These are phyloP conservation scores for Neonectria hederae DNA, from an alignment of 2,329 filamentous ascomycete genomes.

Conservation along the genomic window DNA sequence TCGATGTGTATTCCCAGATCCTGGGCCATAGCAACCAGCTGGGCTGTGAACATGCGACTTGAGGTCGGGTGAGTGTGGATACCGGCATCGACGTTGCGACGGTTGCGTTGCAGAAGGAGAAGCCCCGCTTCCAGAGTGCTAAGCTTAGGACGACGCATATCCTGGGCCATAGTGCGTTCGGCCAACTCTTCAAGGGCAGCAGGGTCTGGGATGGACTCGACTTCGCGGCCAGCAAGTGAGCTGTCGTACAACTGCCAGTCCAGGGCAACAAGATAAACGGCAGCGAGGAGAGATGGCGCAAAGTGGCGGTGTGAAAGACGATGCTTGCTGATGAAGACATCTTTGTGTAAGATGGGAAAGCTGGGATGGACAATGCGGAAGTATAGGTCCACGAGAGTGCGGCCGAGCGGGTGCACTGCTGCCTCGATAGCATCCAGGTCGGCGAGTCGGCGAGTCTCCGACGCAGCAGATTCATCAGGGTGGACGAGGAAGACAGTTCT, in stretches of 20 bases:
- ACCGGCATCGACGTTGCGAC: constrained; percentile 48
- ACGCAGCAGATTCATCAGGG: constrained; percentile 48
- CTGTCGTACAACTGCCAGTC: constrained; percentile 70
- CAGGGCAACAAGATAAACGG: constrained; percentile 70
- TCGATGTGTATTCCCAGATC: constrained; percentile 69
- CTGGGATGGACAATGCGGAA: constrained; percentile 69
- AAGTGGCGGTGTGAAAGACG: constrained; percentile 65
- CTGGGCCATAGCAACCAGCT: constrained; percentile 66
- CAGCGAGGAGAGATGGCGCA: constrained; percentile 66
- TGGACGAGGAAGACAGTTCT: constrained; percentile 50
- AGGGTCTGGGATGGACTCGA: constrained; percentile 43
- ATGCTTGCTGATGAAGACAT: constrained; percentile 70
- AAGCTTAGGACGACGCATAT: constrained; percentile 62
- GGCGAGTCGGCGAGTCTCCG: constrained; percentile 52
- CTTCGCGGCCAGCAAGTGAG: constrained; percentile 52
- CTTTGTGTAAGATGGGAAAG: constrained; percentile 68
- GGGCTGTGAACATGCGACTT: constrained; percentile 60
- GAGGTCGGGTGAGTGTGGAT: constrained; percentile 36
- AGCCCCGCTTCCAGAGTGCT: constrained; percentile 65
- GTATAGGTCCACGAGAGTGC: constrained; percentile 72
- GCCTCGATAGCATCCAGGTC: constrained; percentile 65
- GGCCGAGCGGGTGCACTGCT: constrained; percentile 70
- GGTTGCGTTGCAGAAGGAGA: constrained; percentile 60
- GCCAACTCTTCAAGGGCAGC: constrained; percentile 51
- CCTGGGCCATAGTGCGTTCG: constrained; percentile 56